phyloP scores from a whole-genome alignment of 202 grass and related monocot species.

The Schoenoplectus triqueter region DNA sequence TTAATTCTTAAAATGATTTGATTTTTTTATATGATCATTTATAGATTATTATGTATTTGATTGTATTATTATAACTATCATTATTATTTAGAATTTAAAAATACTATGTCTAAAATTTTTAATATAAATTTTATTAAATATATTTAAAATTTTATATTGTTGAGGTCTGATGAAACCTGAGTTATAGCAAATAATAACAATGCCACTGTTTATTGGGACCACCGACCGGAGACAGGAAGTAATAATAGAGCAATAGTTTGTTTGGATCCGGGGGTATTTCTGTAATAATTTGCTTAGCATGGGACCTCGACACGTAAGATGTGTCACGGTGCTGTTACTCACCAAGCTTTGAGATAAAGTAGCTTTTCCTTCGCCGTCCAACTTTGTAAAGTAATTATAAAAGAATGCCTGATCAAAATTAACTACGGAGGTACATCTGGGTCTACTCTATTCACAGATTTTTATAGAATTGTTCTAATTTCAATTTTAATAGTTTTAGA shows the following conservation, averaged over 20 bases:
- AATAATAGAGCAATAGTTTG: not conserved
- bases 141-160: too few relatives aligned
- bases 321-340: not conserved
- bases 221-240: slow-evolving; percentile 14
- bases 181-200: not conserved
- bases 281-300: not conserved
- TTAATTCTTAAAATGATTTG: too few relatives aligned
- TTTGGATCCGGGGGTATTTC: not conserved
- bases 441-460: too few relatives aligned
- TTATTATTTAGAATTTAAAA: too few relatives aligned
- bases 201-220: not conserved
- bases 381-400: not conserved
- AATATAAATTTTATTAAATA: too few relatives aligned
- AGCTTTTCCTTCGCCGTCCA: not conserved
- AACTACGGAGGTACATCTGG: not conserved
- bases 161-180: too few relatives aligned
- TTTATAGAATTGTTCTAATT: not conserved
- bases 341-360: not conserved
- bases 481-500: too few relatives aligned
- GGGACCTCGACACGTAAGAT: not conserved
- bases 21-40: too few relatives aligned
- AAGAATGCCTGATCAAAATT: not conserved
- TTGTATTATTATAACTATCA: too few relatives aligned
- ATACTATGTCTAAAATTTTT: too few relatives aligned
- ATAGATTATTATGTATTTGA: too few relatives aligned